Evolutionary conservation across 1,284 basidiomycete species (phyloP).

Genomic region (Macrocystidia cucumis): DNA sequence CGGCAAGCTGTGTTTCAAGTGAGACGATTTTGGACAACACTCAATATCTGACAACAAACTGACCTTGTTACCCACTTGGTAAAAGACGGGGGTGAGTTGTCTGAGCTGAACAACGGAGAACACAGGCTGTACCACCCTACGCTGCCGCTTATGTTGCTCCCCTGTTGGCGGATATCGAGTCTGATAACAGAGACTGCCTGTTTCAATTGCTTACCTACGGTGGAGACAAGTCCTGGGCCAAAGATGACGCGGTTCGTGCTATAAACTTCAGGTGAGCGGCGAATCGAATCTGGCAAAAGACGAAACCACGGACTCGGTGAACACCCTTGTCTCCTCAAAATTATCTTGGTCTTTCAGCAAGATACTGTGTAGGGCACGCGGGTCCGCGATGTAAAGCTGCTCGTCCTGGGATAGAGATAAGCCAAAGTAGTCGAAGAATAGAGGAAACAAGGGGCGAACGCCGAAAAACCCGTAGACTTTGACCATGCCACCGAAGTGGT

Average conservation of each 20-base stretch:
- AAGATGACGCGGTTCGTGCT: conserved; percentile 27
- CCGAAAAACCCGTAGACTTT: conserved; percentile 46
- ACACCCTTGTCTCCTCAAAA: conserved; percentile 43
- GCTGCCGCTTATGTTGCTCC: conserved; percentile 40
- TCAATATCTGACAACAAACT: too few relatives aligned
- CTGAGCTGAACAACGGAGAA: conserved; percentile 40
- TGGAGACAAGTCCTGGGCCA: conserved; percentile 26
- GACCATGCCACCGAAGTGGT: conserved; percentile 37
- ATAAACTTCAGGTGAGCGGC: neutral
- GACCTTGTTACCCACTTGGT: conserved; percentile 37
- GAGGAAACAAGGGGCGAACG: conserved; percentile 21
- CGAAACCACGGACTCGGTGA: conserved; percentile 32
- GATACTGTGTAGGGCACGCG: conserved; percentile 36
- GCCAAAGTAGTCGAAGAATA: neutral
- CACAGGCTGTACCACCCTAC: conserved; percentile 41
- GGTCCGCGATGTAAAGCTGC: conserved; percentile 41
- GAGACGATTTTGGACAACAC: too few relatives aligned
- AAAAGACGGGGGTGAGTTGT: conserved; percentile 34
- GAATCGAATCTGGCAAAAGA: conserved; percentile 1
- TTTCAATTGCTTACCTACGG: conserved; percentile 16
- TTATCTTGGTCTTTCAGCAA: conserved; percentile 39
- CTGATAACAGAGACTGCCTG: neutral
- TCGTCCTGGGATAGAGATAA: conserved; percentile 24
- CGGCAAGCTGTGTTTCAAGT: conserved; percentile 18
- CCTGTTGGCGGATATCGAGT: conserved; percentile 19